These are phyloP conservation scores for Zygotorulaspora mrakii DNA, from an alignment of 1,139 yeast species.

Conservation along the genomic window DNA sequence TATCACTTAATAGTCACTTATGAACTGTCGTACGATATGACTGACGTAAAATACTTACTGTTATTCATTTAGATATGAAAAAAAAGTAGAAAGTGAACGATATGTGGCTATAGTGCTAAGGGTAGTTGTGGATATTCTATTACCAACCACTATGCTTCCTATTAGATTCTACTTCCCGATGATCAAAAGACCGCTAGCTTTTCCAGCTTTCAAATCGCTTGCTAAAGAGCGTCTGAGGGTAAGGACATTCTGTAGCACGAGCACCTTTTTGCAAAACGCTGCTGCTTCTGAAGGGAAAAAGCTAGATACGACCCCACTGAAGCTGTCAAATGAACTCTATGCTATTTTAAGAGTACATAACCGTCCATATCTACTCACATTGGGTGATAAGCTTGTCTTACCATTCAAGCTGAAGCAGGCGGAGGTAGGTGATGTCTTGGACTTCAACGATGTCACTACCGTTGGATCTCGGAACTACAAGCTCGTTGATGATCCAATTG, in stretches of 20 bases:
- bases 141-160: too few relatives aligned
- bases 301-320: constrained; percentile 51
- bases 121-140: too few relatives aligned
- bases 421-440: constrained; percentile 73
- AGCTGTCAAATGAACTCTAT: constrained; percentile 64
- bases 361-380: constrained; percentile 83
- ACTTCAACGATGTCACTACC: constrained; percentile 69
- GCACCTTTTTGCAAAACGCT: constrained; percentile 3
- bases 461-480: constrained; percentile 86
- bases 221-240: not conserved
- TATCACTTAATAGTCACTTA: too few relatives aligned
- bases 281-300: constrained; percentile 2
- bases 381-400: constrained; percentile 77
- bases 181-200: too few relatives aligned
- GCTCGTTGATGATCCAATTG: constrained; percentile 52
- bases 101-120: too few relatives aligned
- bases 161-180: too few relatives aligned
- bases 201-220: not conserved
- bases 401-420: constrained; percentile 76
- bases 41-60: too few relatives aligned
- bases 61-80: too few relatives aligned
- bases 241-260: constrained; percentile 8
- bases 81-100: too few relatives aligned
- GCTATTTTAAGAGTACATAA: constrained; percentile 81
- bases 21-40: too few relatives aligned